phyloP scores from a whole-genome alignment of 2,329 filamentous ascomycete genomes.

The Cladophialophora chaetospira region DNA sequence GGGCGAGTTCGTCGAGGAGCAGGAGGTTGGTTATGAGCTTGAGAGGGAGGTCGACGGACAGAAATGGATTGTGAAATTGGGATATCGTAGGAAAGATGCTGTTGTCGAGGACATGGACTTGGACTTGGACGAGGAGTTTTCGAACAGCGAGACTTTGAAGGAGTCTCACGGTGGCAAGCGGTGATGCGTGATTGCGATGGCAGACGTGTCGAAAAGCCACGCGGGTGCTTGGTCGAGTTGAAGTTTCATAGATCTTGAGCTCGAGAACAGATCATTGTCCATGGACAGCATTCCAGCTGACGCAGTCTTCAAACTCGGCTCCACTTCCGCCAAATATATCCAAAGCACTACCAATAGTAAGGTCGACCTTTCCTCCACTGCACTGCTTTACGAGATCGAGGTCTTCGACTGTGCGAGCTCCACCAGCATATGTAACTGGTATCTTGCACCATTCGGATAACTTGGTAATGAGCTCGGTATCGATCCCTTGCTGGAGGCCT shows the following conservation, averaged over 20 bases:
- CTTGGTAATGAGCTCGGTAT: slow-evolving; percentile 75
- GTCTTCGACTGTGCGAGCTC: slow-evolving; percentile 80
- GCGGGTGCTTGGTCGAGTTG: background rate
- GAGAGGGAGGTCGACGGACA: background rate
- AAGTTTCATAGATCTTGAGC: background rate
- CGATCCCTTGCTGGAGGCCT: slow-evolving; percentile 86
- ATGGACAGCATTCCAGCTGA: slow-evolving; percentile 72
- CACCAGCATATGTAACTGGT: slow-evolving; percentile 94
- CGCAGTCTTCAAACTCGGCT: slow-evolving; percentile 85
- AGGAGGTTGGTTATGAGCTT: slow-evolving; percentile 6
- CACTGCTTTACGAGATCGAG: slow-evolving; percentile 77
- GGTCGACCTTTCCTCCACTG: slow-evolving; percentile 79
- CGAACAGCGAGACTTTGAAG: too few relatives aligned
- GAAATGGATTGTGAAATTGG: slow-evolving; percentile 1
- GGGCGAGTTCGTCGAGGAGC: slow-evolving; percentile 12
- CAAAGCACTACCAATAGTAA: slow-evolving; percentile 94
- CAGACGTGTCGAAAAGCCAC: background rate
- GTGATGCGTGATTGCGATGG: slow-evolving; percentile 8
- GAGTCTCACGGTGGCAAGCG: too few relatives aligned
- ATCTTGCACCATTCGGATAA: slow-evolving; percentile 85
- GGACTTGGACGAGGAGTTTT: background rate
- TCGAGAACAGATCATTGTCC: slow-evolving; percentile 19
- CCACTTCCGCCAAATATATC: slow-evolving; percentile 92
- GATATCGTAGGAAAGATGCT: slow-evolving; percentile 5
- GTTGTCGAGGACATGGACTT: background rate